Base-by-base conservation (phyloP, 1,284 basidiomycete genomes). In the Pseudomicrostroma phylloplanum region DNA sequence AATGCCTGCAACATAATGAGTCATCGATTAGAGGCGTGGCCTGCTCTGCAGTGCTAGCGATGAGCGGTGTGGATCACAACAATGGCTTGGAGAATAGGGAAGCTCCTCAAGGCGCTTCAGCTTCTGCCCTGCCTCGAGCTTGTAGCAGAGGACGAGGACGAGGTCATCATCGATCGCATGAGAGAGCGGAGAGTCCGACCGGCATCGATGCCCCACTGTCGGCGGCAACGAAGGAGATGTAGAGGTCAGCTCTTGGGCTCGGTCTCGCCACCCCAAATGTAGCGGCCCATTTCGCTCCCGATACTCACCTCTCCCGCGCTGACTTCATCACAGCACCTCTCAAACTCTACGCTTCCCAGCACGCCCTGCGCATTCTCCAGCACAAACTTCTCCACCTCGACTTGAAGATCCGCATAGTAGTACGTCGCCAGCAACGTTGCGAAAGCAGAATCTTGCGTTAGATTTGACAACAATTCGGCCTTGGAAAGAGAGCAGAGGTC, bases 401-500 rank as follows among this genome's bases (percentile, higher is more conserved):
- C 58, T 42, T 78, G 76, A 42, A 78, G 60, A 25, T 72, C 68
- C 13, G 63, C 61, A 51, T 73, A 76, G 23, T 74, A 65, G 26
- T 65, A 61, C 25, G 73, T 75, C 15, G 79, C 88, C 59, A 89
- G 84, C 60, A 91, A 80, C 54, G 89, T 80, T 0, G 88, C 84
- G 76, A 90, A 90, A 64, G 88, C 86, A 63, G 84, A 82, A 19
- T 15, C 21, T 4, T 88, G 87, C 7, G 86, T 88, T 48, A 92
- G 84, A 1, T 86, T 87, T 4, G 83, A 82, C 80, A 91, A 83
- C 70, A 91, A 86, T 74, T 90, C 89, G 57, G 88, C 86, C 60
- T 89, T 80, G 1, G 89, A 87, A 8, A 91, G 82, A 12, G 82
- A 74, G 41, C 86, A 85, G 23, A 92, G 83, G 9, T 82, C 84